Evolutionary conservation across 345 rosid species (phyloP), one percentile per base, ranked within the genome.

Genomic region (Gossypium sturtianum): DNA sequence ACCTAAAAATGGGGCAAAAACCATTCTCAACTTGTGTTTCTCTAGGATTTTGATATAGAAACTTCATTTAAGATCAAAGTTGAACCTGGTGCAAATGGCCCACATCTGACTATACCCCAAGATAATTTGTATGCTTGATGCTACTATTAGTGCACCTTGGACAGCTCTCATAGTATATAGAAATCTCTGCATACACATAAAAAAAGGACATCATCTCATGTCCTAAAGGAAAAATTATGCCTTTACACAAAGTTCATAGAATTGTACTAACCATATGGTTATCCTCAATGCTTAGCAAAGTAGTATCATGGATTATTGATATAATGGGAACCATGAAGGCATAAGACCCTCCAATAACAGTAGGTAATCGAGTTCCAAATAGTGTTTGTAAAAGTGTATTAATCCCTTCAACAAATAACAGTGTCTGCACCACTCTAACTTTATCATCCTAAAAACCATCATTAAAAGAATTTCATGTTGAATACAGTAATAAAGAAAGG

Each of bases 271-370:
- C 99, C 98, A 86, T 61, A 11, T 90, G 88, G 71, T 74, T 73
- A 76, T 95, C 99, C 78, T 84, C 84, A 8, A 95, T 95, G 12
- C 86, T 85, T 74, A 79, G 75, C 78, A 95, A 83, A 2, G 93
- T 84, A 66, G 97, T 86, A 85, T 95, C 98, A 38, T 82, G 90
- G 80, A 93, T 90, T 71, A 93, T 93, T 10, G 99, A 95, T 34
- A 93, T 86, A 65, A 93, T 90, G 0, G 99, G 99, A 80, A 95
- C 94, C 98, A 95, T 93, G 84, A 87, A 95, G 0, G 99, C 97
- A 52, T 93, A 95, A 66, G 99, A 95, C 45, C 99, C 98, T 34
- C 99, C 99, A 15, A 95, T 87, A 58, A 95, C 98, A 10, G 98
- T 90, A 0, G 99, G 99, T 29, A 95, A 83, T 43, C 99, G 84